Evolutionary conservation across 1,284 basidiomycete species (phyloP).

Genomic region (Gomphus sp.): DNA sequence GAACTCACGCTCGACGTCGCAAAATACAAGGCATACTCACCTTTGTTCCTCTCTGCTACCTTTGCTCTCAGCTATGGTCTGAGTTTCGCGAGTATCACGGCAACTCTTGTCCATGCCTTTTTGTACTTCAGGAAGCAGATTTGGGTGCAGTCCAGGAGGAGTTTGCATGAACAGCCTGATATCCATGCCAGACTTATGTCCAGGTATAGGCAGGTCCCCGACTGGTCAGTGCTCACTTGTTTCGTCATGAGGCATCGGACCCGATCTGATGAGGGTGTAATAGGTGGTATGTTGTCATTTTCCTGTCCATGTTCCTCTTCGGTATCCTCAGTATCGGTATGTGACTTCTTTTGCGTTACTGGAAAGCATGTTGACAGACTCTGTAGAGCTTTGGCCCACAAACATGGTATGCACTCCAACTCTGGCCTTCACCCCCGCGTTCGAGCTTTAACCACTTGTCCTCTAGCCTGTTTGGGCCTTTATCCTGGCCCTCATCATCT

Average conservation of each 20-base stretch:
- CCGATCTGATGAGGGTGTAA: neutral
- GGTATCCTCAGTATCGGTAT: slow-evolving; percentile 52
- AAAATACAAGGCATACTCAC: slow-evolving; percentile 75
- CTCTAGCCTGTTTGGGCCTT: slow-evolving; percentile 47
- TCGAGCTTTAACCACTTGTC: neutral
- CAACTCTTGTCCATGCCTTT: slow-evolving; percentile 65
- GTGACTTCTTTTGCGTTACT: neutral
- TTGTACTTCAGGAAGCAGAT: slow-evolving; percentile 76
- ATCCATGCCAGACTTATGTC: slow-evolving; percentile 80
- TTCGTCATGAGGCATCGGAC: slow-evolving; percentile 19
- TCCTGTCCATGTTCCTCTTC: slow-evolving; percentile 44
- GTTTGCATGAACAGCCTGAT: slow-evolving; percentile 66
- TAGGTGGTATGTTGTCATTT: slow-evolving; percentile 11
- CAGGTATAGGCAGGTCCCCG: slow-evolving; percentile 65
- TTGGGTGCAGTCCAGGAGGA: slow-evolving; percentile 46
- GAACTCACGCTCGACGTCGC: slow-evolving; percentile 50
- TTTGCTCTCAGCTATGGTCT: slow-evolving; percentile 64
- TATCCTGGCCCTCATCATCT: slow-evolving; percentile 31
- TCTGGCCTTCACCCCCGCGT: neutral
- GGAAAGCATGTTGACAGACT: neutral
- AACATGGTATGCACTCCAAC: slow-evolving; percentile 25
- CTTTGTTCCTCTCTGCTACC: slow-evolving; percentile 67
- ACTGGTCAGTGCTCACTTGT: slow-evolving; percentile 54
- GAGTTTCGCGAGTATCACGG: slow-evolving; percentile 60
- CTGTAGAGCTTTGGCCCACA: slow-evolving; percentile 47